Conservation (phyloP, 345 rosid genomes). For the Conringia planisiliqua region DNA sequence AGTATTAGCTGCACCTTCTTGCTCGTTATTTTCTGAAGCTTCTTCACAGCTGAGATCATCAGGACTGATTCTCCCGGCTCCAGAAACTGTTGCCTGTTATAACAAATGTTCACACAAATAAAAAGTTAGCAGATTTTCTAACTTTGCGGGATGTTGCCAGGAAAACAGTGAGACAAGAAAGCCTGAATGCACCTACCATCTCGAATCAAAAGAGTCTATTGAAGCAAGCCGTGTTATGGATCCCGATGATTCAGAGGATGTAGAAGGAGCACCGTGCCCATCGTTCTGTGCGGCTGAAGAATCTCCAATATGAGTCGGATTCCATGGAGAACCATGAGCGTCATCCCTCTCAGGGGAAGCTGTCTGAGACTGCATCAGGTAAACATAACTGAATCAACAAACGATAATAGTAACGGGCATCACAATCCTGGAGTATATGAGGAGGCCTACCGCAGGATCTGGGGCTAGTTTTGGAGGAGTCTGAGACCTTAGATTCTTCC, state of each 20-base stretch:
- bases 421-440: neutral
- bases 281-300: conserved; percentile 48
- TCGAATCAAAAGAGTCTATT: conserved; percentile 96
- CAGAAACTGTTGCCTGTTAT: conserved; percentile 91
- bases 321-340: conserved; percentile 64
- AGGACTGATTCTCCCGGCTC: conserved; percentile 91
- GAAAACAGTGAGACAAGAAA: conserved; percentile 7
- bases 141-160: neutral
- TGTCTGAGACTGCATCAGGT: conserved; percentile 28
- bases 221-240: conserved; percentile 89
- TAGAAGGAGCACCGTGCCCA: conserved; percentile 42
- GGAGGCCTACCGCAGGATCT: conserved; percentile 53
- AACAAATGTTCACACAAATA: neutral
- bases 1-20: conserved; percentile 99
- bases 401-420: neutral
- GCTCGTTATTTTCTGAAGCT: conserved; percentile 83
- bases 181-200: conserved; percentile 64
- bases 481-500: conserved; percentile 71
- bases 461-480: conserved; percentile 74
- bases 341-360: conserved; percentile 54
- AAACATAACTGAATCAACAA: conserved; percentile 2
- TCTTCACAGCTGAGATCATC: conserved; percentile 96
- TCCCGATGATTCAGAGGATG: conserved; percentile 61
- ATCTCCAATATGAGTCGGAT: conserved; percentile 73
- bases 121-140: neutral